A percentile compares a stretch with the other conserved stretches of the same genome.
Conservation (phyloP, 1,139 yeast species). For the Williopsis jadinii region DNA sequence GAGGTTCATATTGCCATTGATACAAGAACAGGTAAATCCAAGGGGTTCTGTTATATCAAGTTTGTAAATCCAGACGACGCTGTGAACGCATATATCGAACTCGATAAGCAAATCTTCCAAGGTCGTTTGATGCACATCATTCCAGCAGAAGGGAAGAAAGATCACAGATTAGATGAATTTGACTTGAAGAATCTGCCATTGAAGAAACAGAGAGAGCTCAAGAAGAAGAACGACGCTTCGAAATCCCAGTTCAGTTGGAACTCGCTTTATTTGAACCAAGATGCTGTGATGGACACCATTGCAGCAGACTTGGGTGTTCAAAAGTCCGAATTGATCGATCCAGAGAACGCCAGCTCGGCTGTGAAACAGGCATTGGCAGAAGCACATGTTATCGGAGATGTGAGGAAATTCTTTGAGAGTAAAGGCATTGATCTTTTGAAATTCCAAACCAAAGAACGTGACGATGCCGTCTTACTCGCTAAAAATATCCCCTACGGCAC, state of each 20-base stretch:
- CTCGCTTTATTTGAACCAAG: slow-evolving; percentile 81
- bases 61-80: slow-evolving; percentile 67
- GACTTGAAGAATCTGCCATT: slow-evolving; percentile 85
- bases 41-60: slow-evolving; percentile 87
- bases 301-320: slow-evolving; percentile 78
- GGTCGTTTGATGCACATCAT: slow-evolving; percentile 88
- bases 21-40: slow-evolving; percentile 81
- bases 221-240: slow-evolving; percentile 76
- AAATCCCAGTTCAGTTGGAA: slow-evolving; percentile 93
- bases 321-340: slow-evolving; percentile 80
- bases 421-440: slow-evolving; percentile 80
- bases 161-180: slow-evolving; percentile 78
- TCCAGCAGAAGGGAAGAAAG: slow-evolving; percentile 77
- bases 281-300: slow-evolving; percentile 87
- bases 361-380: slow-evolving; percentile 98
- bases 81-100: slow-evolving; percentile 56
- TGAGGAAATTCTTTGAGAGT: slow-evolving; percentile 74
- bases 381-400: slow-evolving; percentile 90
- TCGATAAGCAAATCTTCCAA: slow-evolving; percentile 89
- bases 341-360: slow-evolving; percentile 80
- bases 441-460: slow-evolving; percentile 64
- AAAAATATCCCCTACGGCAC: slow-evolving; percentile 92
- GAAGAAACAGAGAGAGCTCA: slow-evolving; percentile 82
- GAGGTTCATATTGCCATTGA: slow-evolving; percentile 91
- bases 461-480: slow-evolving; percentile 73